phyloP scores from a whole-genome alignment of 2,329 filamentous ascomycete genomes.

The Leptographium procerum region DNA sequence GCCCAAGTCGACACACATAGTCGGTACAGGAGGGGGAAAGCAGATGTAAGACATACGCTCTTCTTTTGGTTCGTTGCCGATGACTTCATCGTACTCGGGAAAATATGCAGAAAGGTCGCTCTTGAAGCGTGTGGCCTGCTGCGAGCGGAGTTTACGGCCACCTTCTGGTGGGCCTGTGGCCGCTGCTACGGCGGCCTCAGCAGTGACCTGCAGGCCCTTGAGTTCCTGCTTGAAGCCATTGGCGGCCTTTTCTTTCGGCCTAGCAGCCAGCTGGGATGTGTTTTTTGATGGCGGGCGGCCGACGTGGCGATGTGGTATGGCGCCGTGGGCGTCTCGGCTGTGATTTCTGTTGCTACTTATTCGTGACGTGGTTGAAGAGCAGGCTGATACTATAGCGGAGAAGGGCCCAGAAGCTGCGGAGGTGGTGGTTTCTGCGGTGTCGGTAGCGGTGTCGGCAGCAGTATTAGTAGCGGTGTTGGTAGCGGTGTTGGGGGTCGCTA shows the following conservation, averaged over 20 bases:
- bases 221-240: conserved; percentile 53
- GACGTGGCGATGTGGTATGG: conserved; percentile 8
- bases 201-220: conserved; percentile 39
- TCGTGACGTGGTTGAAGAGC: background rate
- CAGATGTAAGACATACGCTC: conserved; percentile 45
- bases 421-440: background rate
- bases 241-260: conserved; percentile 45
- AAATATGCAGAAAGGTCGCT: conserved; percentile 89
- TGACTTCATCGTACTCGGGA: conserved; percentile 85
- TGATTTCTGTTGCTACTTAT: background rate
- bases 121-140: conserved; percentile 76
- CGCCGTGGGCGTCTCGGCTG: background rate
- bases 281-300: background rate
- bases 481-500: background rate
- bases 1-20: too few species aligned
- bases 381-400: background rate
- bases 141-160: conserved; percentile 70
- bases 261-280: conserved; percentile 24
- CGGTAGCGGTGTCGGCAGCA: background rate
- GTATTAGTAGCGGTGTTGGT: background rate
- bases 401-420: background rate
- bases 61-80: conserved; percentile 73
- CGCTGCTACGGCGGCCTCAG: conserved; percentile 14
- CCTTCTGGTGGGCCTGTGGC: conserved; percentile 33
- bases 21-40: background rate